phyloP scores from a whole-genome alignment of 768 basidiomycete genomes.

The Phylloporus sp. region DNA sequence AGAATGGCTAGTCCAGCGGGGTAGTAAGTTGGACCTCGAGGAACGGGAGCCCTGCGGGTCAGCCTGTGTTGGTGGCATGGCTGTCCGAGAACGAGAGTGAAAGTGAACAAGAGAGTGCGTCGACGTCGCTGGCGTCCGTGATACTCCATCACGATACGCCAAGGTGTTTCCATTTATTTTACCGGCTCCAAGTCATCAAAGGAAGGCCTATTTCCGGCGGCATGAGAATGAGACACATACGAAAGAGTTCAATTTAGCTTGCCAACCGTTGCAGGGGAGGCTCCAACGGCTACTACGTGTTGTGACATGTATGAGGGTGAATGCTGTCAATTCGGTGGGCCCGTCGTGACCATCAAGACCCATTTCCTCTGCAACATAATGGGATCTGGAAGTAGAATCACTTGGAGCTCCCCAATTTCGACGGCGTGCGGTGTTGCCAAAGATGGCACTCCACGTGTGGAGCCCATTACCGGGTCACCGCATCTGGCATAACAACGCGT shows the following conservation, averaged over 20 bases:
- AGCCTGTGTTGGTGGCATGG: slow-evolving; percentile 16
- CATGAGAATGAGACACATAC: not conserved
- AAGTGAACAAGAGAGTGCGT: not conserved
- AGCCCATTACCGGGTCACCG: not conserved
- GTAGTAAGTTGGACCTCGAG: slow-evolving; percentile 12
- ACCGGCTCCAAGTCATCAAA: not conserved
- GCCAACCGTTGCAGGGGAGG: not conserved
- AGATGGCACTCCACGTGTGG: not conserved
- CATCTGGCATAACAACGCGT: too few relatives aligned
- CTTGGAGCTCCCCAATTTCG: too few relatives aligned
- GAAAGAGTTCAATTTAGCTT: not conserved
- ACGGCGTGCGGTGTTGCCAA: not conserved
- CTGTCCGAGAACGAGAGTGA: not conserved
- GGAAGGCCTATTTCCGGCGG: not conserved
- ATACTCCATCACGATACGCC: not conserved
- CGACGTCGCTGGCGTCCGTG: not conserved
- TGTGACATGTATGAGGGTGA: not conserved
- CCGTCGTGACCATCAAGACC: not conserved
- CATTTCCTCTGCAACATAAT: not conserved
- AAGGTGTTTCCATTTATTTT: not conserved
- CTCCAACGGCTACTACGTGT: not conserved
- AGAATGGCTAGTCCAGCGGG: slow-evolving; percentile 2
- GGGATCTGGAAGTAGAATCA: not conserved
- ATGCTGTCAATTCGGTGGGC: not conserved
- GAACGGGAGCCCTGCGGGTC: slow-evolving; percentile 1